A percentile compares a stretch with the other conserved stretches of the same genome.
These are phyloP conservation scores for Backusella macrospora DNA, from an alignment of 192 early-diverging fungal genomes.

Conservation along the genomic window DNA sequence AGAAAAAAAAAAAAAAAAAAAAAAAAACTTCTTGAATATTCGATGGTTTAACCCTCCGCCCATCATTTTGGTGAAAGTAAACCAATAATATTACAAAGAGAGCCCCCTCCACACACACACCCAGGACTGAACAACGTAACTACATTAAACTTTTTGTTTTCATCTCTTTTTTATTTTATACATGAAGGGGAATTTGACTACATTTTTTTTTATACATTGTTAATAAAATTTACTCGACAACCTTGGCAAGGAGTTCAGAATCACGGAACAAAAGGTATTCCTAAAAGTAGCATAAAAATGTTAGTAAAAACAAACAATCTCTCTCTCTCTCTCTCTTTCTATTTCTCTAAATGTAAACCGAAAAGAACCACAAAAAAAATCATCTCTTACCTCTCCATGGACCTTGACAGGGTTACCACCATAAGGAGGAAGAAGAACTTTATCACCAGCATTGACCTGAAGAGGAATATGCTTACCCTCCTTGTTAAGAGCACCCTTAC, in stretches of 20 bases:
- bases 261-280: slow-evolving; percentile 94
- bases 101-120: neutral
- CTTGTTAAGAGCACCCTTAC: slow-evolving; percentile 89
- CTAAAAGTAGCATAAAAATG: slow-evolving; percentile 15
- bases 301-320: neutral
- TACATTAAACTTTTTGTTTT: neutral
- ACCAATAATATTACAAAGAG: neutral
- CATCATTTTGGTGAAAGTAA: neutral
- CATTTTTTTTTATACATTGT: neutral
- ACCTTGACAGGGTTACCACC: slow-evolving; percentile 96
- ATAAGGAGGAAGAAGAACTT: slow-evolving; percentile 93
- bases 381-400: slow-evolving; percentile 59
- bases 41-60: neutral
- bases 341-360: neutral
- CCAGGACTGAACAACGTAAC: neutral
- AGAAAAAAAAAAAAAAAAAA: neutral
- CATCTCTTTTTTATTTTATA: neutral
- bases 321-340: neutral
- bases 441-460: slow-evolving; percentile 88
- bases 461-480: slow-evolving; percentile 82
- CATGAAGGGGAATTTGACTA: neutral
- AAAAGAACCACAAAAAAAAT: neutral
- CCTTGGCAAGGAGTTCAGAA: slow-evolving; percentile 93
- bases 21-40: neutral
- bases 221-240: slow-evolving; percentile 50